Base-by-base conservation (phyloP, 805 yeast genomes). In the Kodamaea laetipori region DNA sequence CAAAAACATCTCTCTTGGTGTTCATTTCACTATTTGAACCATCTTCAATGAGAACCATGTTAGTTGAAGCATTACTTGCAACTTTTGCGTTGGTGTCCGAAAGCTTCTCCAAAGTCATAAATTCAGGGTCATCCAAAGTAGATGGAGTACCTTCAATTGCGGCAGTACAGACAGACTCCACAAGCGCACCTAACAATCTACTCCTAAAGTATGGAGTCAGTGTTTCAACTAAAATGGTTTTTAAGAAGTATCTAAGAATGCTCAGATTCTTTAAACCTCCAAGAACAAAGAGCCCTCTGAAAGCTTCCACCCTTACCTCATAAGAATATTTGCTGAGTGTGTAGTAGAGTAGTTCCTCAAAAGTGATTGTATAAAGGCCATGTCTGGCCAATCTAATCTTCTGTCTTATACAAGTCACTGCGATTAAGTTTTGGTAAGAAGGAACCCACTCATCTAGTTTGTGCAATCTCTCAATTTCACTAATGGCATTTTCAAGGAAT, bases 381-480 rank as follows among this genome's bases (percentile, higher is more conserved):
- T 68, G 66, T 9, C 75, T 61, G 0, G 84, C 81, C 32, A 94
- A 64, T 27, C 69, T 61, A 32, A 86, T 72, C 49, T 84, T 86
- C 49, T 79, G 82, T 30, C 66, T 62, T 16, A 90, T 52, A 21
- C 90, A 78, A 4, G 78, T 67, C 19, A 71, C 63, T 12, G 90
- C 73, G 30, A 86, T 67, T 27, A 73, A 49, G 45, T 75, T 60
- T 41, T 80, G 83, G 48, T 77, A 80, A 0, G 96, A 83, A 1
- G 97, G 92, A 6, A 84, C 73, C 95, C 95, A 89, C 33, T 78
- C 81, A 56, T 92, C 98, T 66, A 94, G 74, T 48, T 90, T 81
- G 51, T 81, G 80, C 47, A 82, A 76, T 46, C 97, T 74, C 43
- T 82, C 80, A 36, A 94, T 69, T 56, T 90, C 97, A 5, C 75